Conservation (phyloP, 2,329 filamentous ascomycete genomes). For the Exophiala alcalophila region DNA sequence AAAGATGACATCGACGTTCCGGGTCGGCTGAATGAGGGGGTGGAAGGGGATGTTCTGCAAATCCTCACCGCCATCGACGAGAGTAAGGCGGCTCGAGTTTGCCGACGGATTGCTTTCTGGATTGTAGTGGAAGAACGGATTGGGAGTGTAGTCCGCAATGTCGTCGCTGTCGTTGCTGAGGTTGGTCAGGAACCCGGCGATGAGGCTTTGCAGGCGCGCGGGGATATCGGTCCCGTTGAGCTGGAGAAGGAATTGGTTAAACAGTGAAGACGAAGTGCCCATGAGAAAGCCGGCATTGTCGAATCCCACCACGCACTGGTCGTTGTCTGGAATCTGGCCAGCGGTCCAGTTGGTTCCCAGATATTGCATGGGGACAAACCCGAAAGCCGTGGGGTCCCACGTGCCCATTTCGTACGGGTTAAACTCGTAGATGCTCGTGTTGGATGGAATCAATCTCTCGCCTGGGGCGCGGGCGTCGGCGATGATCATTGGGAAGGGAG, state of each 20-base stretch:
- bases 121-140: slow-evolving; percentile 70
- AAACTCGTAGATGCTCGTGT: slow-evolving; percentile 74
- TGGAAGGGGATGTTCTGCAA: slow-evolving; percentile 75
- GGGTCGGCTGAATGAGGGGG: slow-evolving; percentile 70
- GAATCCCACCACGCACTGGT: slow-evolving; percentile 70
- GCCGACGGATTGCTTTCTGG: slow-evolving; percentile 59
- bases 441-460: slow-evolving; percentile 61
- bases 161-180: slow-evolving; percentile 64
- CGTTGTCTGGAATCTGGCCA: slow-evolving; percentile 56
- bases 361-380: slow-evolving; percentile 68
- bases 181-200: slow-evolving; percentile 47
- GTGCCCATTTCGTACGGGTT: slow-evolving; percentile 76
- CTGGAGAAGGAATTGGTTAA: slow-evolving; percentile 72
- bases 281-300: slow-evolving; percentile 81
- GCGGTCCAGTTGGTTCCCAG: slow-evolving; percentile 69
- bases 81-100: slow-evolving; percentile 54
- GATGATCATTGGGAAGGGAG: slow-evolving; percentile 72
- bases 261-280: slow-evolving; percentile 80
- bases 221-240: slow-evolving; percentile 54
- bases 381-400: slow-evolving; percentile 69
- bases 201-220: slow-evolving; percentile 51
- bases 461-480: slow-evolving; percentile 65
- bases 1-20: slow-evolving; percentile 75
- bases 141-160: slow-evolving; percentile 70
- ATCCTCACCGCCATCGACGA: slow-evolving; percentile 78